Evolutionary conservation across 345 rosid species (phyloP), one percentile per base, ranked within the genome.

Genomic region (Stellera chamaejasme): DNA sequence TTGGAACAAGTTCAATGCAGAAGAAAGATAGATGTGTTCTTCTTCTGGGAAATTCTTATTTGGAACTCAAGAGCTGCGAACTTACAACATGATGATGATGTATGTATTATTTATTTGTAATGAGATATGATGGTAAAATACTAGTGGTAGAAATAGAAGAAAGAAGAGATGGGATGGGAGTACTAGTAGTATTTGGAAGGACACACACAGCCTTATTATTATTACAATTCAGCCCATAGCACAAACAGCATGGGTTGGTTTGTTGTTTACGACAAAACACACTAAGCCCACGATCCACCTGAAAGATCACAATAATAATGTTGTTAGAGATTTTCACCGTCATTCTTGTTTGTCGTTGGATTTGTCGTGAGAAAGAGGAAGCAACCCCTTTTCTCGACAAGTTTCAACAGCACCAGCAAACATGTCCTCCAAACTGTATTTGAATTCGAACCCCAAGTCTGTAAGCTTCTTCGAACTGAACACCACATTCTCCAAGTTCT

Each of bases 1-100:
- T 26, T 85, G 94, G 89, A 78, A 82, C 76, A 83, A 74, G 70
- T 82, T 80, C 71, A 75, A 75, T 54, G 69, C 80, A 0, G 94
- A 85, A 32, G 83, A 85, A 54, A 50, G 79, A 28, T 78, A 73
- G 69, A 54, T 23, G 52, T 27, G 46, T 47, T 46, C 61, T 28
- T 58, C 45, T n/a, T 26, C 45, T n/a, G n/a, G n/a, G n/a, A n/a
- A n/a, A n/a, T n/a, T n/a, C 36, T 11, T 44, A 27, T 28, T 47
- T 48, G 45, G 6, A 32, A 32, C 39, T 1, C 7, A 32, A 1
- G 39, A 32, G 39, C 39, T 32, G 39, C 39, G 7, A 32, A 32
- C 39, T 32, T 32, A 32, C 39, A 3, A 32, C 39, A 32, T 32
- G n/a, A n/a, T n/a, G n/a, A n/a, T n/a, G n/a, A n/a, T n/a, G n/a